Percentiles rank a stretch among this genome's conserved stretches.
phyloP scores from a whole-genome alignment of 495 filamentous ascomycete genomes.

The Rhypophila decipiens region DNA sequence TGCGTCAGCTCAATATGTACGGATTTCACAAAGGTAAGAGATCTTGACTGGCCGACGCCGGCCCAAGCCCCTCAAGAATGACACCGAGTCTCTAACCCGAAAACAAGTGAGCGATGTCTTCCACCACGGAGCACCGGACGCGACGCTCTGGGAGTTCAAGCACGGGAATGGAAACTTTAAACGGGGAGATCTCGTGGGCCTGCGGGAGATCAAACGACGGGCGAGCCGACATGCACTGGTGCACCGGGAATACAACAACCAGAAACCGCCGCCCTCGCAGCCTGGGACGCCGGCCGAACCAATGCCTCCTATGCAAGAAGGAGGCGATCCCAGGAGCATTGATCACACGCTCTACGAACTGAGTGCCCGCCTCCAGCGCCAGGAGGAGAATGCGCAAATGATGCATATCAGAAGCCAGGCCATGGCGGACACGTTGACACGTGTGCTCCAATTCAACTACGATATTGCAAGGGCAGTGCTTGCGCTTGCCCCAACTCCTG shows the following conservation, averaged over 20 bases:
- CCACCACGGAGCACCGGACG: constrained; percentile 91
- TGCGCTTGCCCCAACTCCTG: constrained; percentile 61
- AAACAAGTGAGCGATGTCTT: constrained; percentile 96
- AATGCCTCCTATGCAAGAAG: constrained; percentile 54
- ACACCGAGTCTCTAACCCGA: constrained; percentile 14
- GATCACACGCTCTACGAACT: constrained; percentile 83
- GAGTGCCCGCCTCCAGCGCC: constrained; percentile 63
- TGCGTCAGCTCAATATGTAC: constrained; percentile 98
- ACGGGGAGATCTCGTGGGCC: constrained; percentile 81
- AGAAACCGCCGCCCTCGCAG: constrained; percentile 66
- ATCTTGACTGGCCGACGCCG: not conserved
- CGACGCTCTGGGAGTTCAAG: constrained; percentile 97
- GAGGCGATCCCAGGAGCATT: constrained; percentile 70
- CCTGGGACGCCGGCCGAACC: constrained; percentile 81
- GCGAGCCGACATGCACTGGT: constrained; percentile 95
- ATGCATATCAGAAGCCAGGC: constrained; percentile 75
- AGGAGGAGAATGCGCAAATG: constrained; percentile 75
- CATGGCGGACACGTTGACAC: constrained; percentile 72
- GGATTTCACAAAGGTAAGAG: constrained; percentile 95
- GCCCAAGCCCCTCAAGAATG: too few relatives aligned
- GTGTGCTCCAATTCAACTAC: constrained; percentile 60
- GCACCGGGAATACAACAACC: constrained; percentile 88
- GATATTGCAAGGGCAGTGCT: constrained; percentile 70
- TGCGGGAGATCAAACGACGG: constrained; percentile 92
- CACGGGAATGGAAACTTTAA: constrained; percentile 98